Evolutionary conservation across 2,329 filamentous ascomycete genomes (phyloP).

Genomic region (Simplicillium sp.): DNA sequence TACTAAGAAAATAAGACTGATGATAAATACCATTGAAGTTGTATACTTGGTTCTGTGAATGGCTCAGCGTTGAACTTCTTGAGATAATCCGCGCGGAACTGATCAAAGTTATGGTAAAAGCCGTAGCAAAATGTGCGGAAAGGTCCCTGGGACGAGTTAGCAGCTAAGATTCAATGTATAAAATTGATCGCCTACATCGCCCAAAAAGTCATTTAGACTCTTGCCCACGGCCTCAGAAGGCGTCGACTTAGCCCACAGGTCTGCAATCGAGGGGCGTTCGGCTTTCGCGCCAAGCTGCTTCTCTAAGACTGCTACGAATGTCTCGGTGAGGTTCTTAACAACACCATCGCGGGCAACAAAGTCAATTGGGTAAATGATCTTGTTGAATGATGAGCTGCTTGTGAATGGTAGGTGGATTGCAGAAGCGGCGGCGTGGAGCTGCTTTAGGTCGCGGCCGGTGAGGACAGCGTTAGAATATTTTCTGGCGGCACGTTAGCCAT

Average conservation of each 20-base stretch:
- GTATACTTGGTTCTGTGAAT: slow-evolving; percentile 18
- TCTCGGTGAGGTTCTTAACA: slow-evolving; percentile 6
- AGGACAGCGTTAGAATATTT: slow-evolving; percentile 14
- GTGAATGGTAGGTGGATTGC: slow-evolving; percentile 6
- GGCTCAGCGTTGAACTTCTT: slow-evolving; percentile 14
- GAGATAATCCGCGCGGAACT: slow-evolving; percentile 16
- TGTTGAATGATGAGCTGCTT: slow-evolving; percentile 1
- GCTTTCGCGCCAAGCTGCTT: slow-evolving; percentile 9
- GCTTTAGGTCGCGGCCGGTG: slow-evolving; percentile 14
- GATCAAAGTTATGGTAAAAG: slow-evolving; percentile 19
- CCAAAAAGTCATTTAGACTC: slow-evolving; percentile 17
- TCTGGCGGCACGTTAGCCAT: slow-evolving; percentile 1
- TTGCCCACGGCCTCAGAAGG: slow-evolving; percentile 12
- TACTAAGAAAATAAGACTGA: neutral
- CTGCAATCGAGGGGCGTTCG: slow-evolving; percentile 9
- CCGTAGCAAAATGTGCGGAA: slow-evolving; percentile 22
- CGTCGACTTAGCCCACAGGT: slow-evolving; percentile 12
- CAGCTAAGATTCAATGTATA: slow-evolving; percentile 1
- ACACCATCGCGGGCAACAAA: slow-evolving; percentile 7
- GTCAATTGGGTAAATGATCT: slow-evolving; percentile 17
- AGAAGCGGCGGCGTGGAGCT: slow-evolving; percentile 11
- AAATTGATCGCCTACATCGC: slow-evolving; percentile 13
- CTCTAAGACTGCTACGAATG: slow-evolving; percentile 17
- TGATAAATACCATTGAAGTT: slow-evolving; percentile 18
- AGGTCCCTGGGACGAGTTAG: slow-evolving; percentile 14